Conservation (phyloP, 257 asterid species). For the Nicotiana attenuata region DNA sequence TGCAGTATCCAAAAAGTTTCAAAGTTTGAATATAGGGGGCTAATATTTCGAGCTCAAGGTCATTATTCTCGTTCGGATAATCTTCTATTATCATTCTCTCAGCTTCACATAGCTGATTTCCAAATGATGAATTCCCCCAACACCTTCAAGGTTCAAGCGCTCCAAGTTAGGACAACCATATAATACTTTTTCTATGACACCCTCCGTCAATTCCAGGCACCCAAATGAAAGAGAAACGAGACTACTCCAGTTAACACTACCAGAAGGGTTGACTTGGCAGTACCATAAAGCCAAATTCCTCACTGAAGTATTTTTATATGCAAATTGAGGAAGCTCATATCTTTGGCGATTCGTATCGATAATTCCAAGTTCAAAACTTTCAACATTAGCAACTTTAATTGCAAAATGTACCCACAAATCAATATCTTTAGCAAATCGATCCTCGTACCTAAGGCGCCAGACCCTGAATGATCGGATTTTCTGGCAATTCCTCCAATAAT, state of each 20-base stretch:
- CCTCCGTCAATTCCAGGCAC: neutral
- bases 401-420: slow-evolving; percentile 1
- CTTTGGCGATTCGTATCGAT: no score
- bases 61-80: neutral
- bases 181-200: neutral
- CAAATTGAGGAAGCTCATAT: neutral
- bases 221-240: neutral
- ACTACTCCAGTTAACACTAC: neutral
- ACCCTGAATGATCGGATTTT: neutral
- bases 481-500: neutral
- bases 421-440: neutral
- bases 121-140: neutral
- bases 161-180: neutral
- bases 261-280: neutral
- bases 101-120: neutral
- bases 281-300: neutral
- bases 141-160: neutral
- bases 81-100: neutral
- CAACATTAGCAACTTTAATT: neutral
- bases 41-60: neutral
- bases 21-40: neutral
- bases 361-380: neutral
- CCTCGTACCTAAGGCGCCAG: neutral
- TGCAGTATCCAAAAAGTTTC: neutral
- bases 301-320: neutral